phyloP scores from a whole-genome alignment of 2,329 filamentous ascomycete species.

The Pezicula neosporulosa region DNA sequence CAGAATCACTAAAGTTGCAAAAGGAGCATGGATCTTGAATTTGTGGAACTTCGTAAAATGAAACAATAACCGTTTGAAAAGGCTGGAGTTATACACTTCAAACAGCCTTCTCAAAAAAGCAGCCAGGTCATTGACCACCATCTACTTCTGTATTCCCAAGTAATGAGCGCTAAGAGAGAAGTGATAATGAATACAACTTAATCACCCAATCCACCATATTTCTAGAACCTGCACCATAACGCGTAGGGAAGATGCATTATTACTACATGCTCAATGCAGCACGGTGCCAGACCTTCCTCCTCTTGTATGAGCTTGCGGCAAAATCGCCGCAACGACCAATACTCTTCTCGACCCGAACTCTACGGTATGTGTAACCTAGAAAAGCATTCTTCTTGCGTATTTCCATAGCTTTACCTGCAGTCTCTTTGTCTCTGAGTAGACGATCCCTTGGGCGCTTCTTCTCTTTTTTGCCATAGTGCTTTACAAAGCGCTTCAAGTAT shows the following conservation, averaged over 20 bases:
- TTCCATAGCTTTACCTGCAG: slow-evolving; percentile 67
- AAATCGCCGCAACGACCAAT: slow-evolving; percentile 3
- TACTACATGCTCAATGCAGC: slow-evolving; percentile 27
- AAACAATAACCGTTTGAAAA: not conserved
- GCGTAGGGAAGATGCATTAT: not conserved
- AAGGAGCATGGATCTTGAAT: too few species aligned
- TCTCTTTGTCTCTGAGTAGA: slow-evolving; percentile 68
- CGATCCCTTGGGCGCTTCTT: slow-evolving; percentile 81
- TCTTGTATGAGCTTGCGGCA: slow-evolving; percentile 7
- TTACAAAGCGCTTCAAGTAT: slow-evolving; percentile 29
- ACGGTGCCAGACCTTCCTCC: slow-evolving; percentile 24
- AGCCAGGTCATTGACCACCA: too few species aligned
- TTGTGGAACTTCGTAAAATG: not conserved
- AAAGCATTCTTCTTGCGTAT: slow-evolving; percentile 82
- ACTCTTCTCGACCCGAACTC: slow-evolving; percentile 31
- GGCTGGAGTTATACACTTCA: slow-evolving; percentile 1
- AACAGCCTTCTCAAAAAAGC: not conserved
- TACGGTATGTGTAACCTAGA: slow-evolving; percentile 82
- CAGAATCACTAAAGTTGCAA: too few species aligned
- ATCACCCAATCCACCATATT: slow-evolving; percentile 17
- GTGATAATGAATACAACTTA: slow-evolving; percentile 5
- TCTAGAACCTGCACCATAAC: slow-evolving; percentile 7
- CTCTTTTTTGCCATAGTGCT: slow-evolving; percentile 47
- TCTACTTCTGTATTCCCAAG: too few species aligned
- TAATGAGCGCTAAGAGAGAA: not conserved